A percentile compares a stretch with the other conserved stretches of the same genome.
These are phyloP conservation scores for Talaromyces nanjingensis DNA, from an alignment of 495 filamentous ascomycete genomes.

Conservation along the genomic window DNA sequence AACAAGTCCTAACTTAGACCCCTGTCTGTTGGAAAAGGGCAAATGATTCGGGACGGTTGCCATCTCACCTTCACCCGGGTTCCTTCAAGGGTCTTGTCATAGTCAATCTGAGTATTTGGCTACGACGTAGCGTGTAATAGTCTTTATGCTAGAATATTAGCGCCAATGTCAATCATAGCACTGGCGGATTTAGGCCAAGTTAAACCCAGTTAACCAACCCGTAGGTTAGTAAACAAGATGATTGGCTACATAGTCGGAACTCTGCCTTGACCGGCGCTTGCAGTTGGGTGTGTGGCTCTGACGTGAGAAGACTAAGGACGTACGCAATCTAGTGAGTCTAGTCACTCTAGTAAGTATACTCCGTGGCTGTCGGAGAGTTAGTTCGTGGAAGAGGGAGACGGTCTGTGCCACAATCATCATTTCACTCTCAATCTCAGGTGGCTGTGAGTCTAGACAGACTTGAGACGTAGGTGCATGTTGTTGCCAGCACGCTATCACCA, in stretches of 20 bases:
- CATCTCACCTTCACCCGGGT: neutral
- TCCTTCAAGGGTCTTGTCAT: neutral
- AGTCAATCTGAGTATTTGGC: neutral
- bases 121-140: neutral
- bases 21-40: neutral
- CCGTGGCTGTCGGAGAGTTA: neutral
- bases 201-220: neutral
- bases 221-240: neutral
- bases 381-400: neutral
- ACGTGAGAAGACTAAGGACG: neutral
- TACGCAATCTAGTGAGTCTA: neutral
- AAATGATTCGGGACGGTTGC: neutral
- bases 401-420: neutral
- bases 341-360: too few relatives aligned
- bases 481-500: neutral
- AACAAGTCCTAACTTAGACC: neutral
- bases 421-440: neutral
- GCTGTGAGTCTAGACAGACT: neutral
- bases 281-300: neutral
- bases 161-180: neutral
- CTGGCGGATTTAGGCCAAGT: neutral
- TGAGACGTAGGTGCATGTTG: neutral
- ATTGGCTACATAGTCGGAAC: neutral
- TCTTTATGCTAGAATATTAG: neutral
- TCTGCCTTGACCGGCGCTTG: neutral